Evolutionary conservation across 129 eudicot genomes (phyloP).

Genomic region (Chrysanthemum lavandulifolium): DNA sequence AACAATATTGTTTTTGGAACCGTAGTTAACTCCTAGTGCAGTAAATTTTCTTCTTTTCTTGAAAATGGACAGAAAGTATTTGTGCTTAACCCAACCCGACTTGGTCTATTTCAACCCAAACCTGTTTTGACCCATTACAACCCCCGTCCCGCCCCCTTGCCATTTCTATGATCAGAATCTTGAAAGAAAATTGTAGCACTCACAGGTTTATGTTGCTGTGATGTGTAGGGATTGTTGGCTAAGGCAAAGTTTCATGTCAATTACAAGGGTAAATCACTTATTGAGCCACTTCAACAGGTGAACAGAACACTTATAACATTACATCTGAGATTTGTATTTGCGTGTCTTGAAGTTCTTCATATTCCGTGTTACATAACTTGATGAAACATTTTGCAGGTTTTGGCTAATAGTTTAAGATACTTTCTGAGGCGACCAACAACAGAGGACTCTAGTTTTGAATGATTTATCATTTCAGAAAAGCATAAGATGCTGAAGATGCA

Average conservation of each 20-base stretch:
- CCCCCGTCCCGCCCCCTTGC: neutral
- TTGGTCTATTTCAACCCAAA: neutral
- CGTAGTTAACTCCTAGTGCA: neutral
- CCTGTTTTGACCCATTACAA: neutral
- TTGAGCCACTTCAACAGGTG: constrained; percentile 93
- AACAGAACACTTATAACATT: neutral
- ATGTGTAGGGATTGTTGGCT: constrained; percentile 82
- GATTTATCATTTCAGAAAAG: constrained; percentile 13
- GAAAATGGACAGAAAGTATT: neutral
- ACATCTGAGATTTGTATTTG: constrained; percentile 8
- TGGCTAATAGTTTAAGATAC: constrained; percentile 84
- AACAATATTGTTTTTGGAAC: neutral
- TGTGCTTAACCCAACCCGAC: neutral
- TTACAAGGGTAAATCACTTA: constrained; percentile 73
- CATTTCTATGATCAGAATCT: constrained; percentile 12
- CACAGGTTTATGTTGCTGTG: constrained; percentile 5
- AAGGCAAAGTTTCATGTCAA: constrained; percentile 94
- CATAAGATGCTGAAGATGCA: constrained; percentile 16
- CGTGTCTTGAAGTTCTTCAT: neutral
- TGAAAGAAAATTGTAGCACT: neutral
- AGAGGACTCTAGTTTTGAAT: constrained; percentile 77
- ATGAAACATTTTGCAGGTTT: constrained; percentile 47
- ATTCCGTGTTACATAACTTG: neutral
- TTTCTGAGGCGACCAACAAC: constrained; percentile 86
- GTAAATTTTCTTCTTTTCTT: too few relatives aligned